Evolutionary conservation across 352 stramenopile genomes (phyloP), one percentile per base, ranked within the genome.

Genomic region (Pythium scleroteichum): DNA sequence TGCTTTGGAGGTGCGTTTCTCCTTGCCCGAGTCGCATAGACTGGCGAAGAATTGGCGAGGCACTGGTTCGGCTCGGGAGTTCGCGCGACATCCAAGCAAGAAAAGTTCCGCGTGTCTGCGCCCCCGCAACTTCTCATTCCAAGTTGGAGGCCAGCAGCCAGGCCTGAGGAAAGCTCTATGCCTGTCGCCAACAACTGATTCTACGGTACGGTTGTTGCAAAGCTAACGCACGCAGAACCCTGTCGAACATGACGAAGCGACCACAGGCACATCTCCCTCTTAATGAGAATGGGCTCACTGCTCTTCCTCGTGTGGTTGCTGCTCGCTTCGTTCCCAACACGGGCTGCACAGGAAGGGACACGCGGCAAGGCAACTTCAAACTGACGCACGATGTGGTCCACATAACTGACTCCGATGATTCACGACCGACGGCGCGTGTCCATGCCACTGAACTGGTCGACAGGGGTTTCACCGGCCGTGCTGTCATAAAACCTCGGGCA

Each of bases 371-470:
- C 53, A 61, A 61, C 53, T 61, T 61, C 53, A 59, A 61, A 53
- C 14, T 32, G 24, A 22, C 9, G 29, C 29, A 35, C 29, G 29
- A 24, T 57, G 56, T 64, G 56, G 56, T 50, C 46, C 56, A 64
- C 56, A 45, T 64, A 56, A 41, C 38, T 62, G 29, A 62, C 55
- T 29, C 22, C 42, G 29, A 26, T 55, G 44, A 57, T 56, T 51
- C 35, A 42, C 22, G 19, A 56, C 56, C 46, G 42, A 42, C 42
- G 44, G 14, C 29, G 56, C 56, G 19, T 56, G 14, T 57, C 56
- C 29, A 20, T 57, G 56, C 47, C 26, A 19, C 55, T 1, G n/a
- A 20, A 14, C 16, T 2, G 20, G 27, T 2, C 4, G 2, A 35
- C 32, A 14, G 26, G 29, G 38, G 29, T 48, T 47, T 50, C 48